Conservation (phyloP, 1,284 basidiomycete genomes). For the Baeospora myosura region DNA sequence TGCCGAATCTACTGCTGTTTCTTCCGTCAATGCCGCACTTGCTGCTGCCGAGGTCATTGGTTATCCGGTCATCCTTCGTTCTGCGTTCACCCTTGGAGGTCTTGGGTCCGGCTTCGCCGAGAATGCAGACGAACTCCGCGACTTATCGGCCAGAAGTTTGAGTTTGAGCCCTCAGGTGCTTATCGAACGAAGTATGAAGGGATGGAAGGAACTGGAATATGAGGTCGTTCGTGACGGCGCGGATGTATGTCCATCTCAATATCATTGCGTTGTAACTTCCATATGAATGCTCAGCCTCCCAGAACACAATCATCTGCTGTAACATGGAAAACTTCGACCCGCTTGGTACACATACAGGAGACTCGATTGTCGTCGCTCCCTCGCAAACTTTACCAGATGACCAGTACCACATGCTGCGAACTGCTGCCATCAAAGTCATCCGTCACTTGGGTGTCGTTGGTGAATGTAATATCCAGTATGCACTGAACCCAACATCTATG, state of each 20-base stretch:
- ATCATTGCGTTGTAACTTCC: constrained; percentile 5
- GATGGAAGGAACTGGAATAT: constrained; percentile 99
- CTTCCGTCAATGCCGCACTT: constrained; percentile 89
- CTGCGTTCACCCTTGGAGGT: constrained; percentile 97
- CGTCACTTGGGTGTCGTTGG: constrained; percentile 97
- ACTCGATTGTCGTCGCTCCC: constrained; percentile 99
- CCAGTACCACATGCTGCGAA: constrained; percentile 98
- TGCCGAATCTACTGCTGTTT: constrained; percentile 95
- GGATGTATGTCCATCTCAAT: constrained; percentile 52
- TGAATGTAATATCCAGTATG: constrained; percentile 99
- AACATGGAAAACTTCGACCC: constrained; percentile 99
- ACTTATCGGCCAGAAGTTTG: constrained; percentile 88
- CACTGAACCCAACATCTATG: constrained; percentile 84
- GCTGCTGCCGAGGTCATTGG: constrained; percentile 88
- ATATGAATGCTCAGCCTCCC: constrained; percentile 8
- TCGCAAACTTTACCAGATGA: constrained; percentile 97
- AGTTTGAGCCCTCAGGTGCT: constrained; percentile 92
- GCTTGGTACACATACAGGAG: constrained; percentile 98
- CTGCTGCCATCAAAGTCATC: constrained; percentile 95
- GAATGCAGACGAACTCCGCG: constrained; percentile 90
- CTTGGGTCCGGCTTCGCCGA: constrained; percentile 98
- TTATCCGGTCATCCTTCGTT: constrained; percentile 97
- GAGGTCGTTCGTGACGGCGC: constrained; percentile 97
- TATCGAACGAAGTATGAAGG: constrained; percentile 97
- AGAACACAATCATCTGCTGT: constrained; percentile 94